Evolutionary conservation across 306 rosid genomes (phyloP).

Genomic region (Vigna radiata): DNA sequence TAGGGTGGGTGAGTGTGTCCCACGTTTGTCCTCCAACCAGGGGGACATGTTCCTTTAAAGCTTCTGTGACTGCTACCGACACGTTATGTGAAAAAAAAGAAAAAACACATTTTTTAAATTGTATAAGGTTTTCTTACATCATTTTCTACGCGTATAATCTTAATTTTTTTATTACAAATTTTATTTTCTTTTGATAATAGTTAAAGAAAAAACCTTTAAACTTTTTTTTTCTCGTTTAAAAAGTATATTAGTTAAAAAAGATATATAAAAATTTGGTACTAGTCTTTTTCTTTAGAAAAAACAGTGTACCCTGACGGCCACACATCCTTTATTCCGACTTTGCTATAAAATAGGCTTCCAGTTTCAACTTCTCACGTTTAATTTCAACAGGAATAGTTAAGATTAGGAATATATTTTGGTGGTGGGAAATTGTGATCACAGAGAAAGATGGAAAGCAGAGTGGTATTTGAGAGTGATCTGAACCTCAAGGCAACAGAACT

Average conservation of each 20-base stretch:
- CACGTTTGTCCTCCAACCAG: constrained; percentile 59
- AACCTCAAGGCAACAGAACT: constrained; percentile 79
- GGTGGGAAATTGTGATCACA: background rate
- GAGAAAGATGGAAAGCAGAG: constrained; percentile 53
- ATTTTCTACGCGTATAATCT: too few species aligned
- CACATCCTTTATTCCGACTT: constrained; percentile 1
- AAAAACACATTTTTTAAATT: too few species aligned
- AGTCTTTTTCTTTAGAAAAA: too few species aligned
- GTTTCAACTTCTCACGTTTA: constrained; percentile 33
- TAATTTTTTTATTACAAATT: too few species aligned
- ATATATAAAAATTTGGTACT: too few species aligned
- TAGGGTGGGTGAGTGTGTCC: constrained; percentile 66
- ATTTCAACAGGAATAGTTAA: too few species aligned
- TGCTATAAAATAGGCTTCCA: constrained; percentile 54
- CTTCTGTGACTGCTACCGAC: constrained; percentile 71
- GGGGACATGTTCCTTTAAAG: constrained; percentile 60
- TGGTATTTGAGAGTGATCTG: constrained; percentile 53
- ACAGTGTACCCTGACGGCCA: too few species aligned
- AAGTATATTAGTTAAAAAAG: too few species aligned
- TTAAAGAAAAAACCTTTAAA: too few species aligned
- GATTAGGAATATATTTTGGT: background rate
- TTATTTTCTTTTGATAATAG: too few species aligned
- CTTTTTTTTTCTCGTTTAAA: too few species aligned
- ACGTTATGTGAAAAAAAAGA: background rate
- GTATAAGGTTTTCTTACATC: too few species aligned